These are phyloP conservation scores for Raffaelea deltoideospora DNA, from an alignment of 2,329 filamentous ascomycete genomes.

Conservation along the genomic window DNA sequence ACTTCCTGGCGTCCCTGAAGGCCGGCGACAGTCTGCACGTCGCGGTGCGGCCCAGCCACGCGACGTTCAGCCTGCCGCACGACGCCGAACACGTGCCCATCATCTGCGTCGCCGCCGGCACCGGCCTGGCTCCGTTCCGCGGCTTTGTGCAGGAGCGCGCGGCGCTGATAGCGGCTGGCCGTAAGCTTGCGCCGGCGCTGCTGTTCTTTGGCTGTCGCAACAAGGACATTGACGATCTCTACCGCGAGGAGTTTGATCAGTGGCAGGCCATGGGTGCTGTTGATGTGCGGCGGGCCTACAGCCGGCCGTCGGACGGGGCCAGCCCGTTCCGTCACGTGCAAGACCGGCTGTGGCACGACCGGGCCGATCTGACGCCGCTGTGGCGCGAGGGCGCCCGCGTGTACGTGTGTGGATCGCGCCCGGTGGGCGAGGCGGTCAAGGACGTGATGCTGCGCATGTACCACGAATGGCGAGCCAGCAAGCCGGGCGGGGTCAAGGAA, in stretches of 20 bases:
- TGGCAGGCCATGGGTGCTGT: slow-evolving; percentile 50
- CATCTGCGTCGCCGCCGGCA: slow-evolving; percentile 27
- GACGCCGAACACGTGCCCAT: slow-evolving; percentile 22
- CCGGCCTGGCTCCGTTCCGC: slow-evolving; percentile 45
- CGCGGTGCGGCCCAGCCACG: slow-evolving; percentile 28
- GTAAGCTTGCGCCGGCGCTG: slow-evolving; percentile 20
- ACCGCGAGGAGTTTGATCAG: slow-evolving; percentile 37
- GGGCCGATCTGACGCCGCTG: slow-evolving; percentile 15
- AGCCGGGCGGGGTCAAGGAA: no score
- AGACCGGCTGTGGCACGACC: slow-evolving; percentile 32
- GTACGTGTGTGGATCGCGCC: slow-evolving; percentile 44
- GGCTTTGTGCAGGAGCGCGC: slow-evolving; percentile 48
- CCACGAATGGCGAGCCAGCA: slow-evolving; percentile 16
- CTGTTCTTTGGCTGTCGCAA: slow-evolving; percentile 10
- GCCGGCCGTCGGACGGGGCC: slow-evolving; percentile 27
- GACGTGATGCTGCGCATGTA: slow-evolving; percentile 19
- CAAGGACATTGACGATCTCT: slow-evolving; percentile 38
- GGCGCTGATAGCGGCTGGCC: slow-evolving; percentile 26
- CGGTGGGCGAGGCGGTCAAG: slow-evolving; percentile 25
- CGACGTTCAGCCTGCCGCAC: slow-evolving; percentile 28
- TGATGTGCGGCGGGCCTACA: slow-evolving; percentile 45
- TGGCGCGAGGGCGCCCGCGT: slow-evolving; percentile 30
- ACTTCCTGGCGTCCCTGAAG: slow-evolving; percentile 36
- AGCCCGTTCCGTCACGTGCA: slow-evolving; percentile 21
- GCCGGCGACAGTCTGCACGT: slow-evolving; percentile 30